A percentile compares a stretch with the other conserved stretches of the same genome.
Evolutionary conservation across 495 filamentous ascomycete genomes (phyloP).

Genomic region (Xanthoparmelia taractica): DNA sequence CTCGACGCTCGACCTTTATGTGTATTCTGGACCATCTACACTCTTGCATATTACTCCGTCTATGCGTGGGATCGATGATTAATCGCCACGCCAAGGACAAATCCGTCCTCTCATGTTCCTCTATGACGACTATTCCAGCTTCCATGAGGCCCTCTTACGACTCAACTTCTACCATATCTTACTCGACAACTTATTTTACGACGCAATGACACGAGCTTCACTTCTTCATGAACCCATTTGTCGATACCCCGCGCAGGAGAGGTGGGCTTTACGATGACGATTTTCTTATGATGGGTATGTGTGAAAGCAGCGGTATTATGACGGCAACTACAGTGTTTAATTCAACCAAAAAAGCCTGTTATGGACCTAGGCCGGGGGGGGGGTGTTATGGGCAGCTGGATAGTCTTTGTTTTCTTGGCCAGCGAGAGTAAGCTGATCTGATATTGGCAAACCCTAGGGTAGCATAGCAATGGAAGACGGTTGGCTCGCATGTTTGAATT

Average conservation of each 20-base stretch:
- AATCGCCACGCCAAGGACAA: slow-evolving; percentile 2
- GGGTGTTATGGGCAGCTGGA: slow-evolving; percentile 6
- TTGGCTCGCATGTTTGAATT: slow-evolving; percentile 14
- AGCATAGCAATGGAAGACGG: slow-evolving; percentile 16
- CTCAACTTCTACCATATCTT: slow-evolving; percentile 20
- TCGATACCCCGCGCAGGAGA: slow-evolving; percentile 4
- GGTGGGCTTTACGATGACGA: slow-evolving; percentile 21
- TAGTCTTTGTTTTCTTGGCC: slow-evolving; percentile 4
- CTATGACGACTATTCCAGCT: slow-evolving; percentile 5
- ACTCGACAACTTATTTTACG: slow-evolving; percentile 19
- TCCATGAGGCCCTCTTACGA: slow-evolving; percentile 3
- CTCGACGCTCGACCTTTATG: background rate
- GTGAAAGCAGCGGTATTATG: slow-evolving; percentile 19
- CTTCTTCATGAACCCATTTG: slow-evolving; percentile 14
- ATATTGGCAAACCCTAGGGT: slow-evolving; percentile 14
- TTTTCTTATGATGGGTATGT: slow-evolving; percentile 21
- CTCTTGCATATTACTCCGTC: background rate
- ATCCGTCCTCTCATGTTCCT: background rate
- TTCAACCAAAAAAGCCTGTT: slow-evolving; percentile 22
- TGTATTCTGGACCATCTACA: slow-evolving; percentile 9
- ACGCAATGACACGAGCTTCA: slow-evolving; percentile 21
- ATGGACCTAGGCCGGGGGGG: slow-evolving; percentile 20
- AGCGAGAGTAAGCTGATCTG: slow-evolving; percentile 9
- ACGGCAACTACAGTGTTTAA: slow-evolving; percentile 12
- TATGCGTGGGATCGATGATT: slow-evolving; percentile 4